Base-by-base conservation (phyloP, 805 yeast species). In the Naumovozyma castellii region DNA sequence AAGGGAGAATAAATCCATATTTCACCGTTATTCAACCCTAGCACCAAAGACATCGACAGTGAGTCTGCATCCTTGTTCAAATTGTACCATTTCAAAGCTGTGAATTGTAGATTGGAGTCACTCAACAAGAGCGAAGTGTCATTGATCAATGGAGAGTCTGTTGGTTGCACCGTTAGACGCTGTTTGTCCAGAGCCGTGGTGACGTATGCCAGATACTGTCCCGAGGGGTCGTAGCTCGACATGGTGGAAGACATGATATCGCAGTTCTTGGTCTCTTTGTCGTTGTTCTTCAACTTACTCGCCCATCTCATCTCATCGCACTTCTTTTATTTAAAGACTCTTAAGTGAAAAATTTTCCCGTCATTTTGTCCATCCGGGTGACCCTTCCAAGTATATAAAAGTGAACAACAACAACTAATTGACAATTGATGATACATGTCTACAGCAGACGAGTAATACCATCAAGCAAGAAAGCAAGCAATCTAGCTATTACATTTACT, bases 161-260 rank as follows among this genome's bases (percentile, higher is more conserved):
- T 67, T 15, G 81, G 69, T 52, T 78, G 80, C 2, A 82, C 83
- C 41, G 78, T 68, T 30, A 85, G 63, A 47, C 77, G 76, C 52
- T 82, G 90, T 4, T 78, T 67, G 57, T 84, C 90, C 43, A 85
- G 69, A 1, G 85, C 80, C 28, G 76, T 73, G 16, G 75, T 64
- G 1, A 75, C 84, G 34, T 77, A 73, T 18, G 88, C 86, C 49
- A 78, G 69, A 52, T 69, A 71, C 34, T 72, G 66, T n/a, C 81
- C 78, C 1, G 73, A 60, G 10, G 77, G 69, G 58, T 85, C 90
- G 56, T 78, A 84, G 31, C 61, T 63, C 18, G 80, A 69, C 14
- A 64, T 48, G 10, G 27, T 22, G 6, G 27, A 22, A 6, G 27
- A 22, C 27, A 22, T 22, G n/a, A n/a, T n/a, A n/a, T n/a, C n/a